Percentiles rank a stretch among this genome's conserved stretches.
Evolutionary conservation across 441 rosid species (phyloP).

Genomic region (Aquilaria agallochum): DNA sequence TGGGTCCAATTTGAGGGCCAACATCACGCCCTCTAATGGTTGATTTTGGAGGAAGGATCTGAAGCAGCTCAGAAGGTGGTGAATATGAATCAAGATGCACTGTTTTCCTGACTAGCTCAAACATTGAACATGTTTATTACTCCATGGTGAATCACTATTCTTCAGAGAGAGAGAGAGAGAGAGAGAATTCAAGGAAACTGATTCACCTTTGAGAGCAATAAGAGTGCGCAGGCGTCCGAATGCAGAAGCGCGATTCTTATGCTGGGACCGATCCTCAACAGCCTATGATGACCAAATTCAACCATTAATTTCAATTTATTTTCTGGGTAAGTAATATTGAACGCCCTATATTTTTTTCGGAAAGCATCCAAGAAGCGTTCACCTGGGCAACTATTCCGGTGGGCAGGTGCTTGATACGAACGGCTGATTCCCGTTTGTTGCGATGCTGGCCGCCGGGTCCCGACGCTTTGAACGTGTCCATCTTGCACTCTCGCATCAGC

Average conservation of each 20-base stretch:
- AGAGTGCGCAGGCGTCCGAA: constrained; percentile 71
- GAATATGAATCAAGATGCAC: constrained; percentile 49
- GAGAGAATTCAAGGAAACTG: neutral
- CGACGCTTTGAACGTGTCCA: constrained; percentile 67
- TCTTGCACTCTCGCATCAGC: constrained; percentile 71
- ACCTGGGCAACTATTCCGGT: constrained; percentile 85
- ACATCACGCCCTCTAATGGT: constrained; percentile 52
- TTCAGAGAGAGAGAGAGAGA: neutral
- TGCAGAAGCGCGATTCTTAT: constrained; percentile 90
- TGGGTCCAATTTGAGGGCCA: constrained; percentile 92
- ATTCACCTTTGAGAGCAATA: constrained; percentile 69
- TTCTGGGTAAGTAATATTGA: too few relatives aligned
- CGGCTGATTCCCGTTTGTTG: constrained; percentile 96
- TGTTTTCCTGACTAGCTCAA: constrained; percentile 56
- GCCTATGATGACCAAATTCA: constrained; percentile 27
- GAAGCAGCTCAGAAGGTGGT: constrained; percentile 82
- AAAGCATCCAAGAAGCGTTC: neutral
- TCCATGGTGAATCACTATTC: neutral
- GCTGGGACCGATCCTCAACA: constrained; percentile 90
- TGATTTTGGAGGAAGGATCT: constrained; percentile 78
- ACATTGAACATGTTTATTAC: neutral
- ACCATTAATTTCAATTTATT: too few relatives aligned
- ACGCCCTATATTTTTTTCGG: too few relatives aligned
- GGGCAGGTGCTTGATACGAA: constrained; percentile 79
- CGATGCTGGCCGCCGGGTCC: constrained; percentile 99